Evolutionary conservation across 257 asterid genomes (phyloP).

Genomic region (Coffea eugenioides): DNA sequence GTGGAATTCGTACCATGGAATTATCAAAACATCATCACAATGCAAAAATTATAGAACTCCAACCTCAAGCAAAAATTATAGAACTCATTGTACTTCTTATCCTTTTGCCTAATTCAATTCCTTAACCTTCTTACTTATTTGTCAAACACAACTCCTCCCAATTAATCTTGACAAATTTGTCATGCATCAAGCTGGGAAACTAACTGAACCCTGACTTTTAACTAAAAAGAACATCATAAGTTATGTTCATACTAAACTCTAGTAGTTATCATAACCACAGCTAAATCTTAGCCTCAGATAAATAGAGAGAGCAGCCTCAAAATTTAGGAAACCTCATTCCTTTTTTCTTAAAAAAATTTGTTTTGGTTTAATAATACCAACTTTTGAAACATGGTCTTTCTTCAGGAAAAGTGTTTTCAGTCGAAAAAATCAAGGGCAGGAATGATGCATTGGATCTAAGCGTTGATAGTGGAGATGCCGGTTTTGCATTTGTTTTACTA

Average conservation of each 20-base stretch:
- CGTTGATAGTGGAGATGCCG: not conserved
- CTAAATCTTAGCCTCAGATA: too few relatives aligned
- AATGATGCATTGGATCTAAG: not conserved
- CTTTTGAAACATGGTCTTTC: not conserved
- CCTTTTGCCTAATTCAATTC: not conserved
- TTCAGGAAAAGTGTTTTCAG: not conserved
- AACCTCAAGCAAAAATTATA: not conserved
- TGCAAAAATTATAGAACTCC: not conserved
- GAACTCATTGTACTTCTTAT: not conserved
- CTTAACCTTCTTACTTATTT: not conserved
- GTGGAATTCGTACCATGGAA: too few relatives aligned
- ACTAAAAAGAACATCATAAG: too few relatives aligned
- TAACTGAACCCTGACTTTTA: not conserved
- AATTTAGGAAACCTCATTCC: not conserved
- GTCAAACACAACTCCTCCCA: not conserved
- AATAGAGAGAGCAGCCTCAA: not conserved
- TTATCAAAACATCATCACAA: not conserved
- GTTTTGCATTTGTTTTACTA: not conserved
- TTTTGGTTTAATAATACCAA: not conserved
- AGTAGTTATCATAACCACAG: not conserved
- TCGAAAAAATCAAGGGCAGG: not conserved
- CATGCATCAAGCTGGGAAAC: not conserved
- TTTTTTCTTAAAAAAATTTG: too few relatives aligned
- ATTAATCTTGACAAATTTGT: not conserved
- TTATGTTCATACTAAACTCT: too few relatives aligned